These are phyloP conservation scores for Aplosporella prunicola DNA, from an alignment of 2,329 filamentous ascomycete genomes.

Conservation along the genomic window DNA sequence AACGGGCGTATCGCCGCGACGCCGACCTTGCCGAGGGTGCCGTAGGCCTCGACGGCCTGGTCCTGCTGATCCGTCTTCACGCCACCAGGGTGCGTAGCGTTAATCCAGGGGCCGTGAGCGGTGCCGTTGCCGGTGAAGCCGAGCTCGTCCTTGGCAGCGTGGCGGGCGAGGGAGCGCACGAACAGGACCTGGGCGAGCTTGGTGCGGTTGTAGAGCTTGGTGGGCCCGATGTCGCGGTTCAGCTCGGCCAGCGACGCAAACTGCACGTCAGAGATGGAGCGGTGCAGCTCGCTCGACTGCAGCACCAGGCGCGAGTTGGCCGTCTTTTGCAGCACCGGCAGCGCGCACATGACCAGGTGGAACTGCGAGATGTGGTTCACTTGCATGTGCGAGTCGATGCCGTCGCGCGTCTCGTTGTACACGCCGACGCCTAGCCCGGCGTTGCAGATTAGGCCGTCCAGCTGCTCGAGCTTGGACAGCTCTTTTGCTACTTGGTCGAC, in stretches of 20 bases:
- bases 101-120: slow-evolving; percentile 33
- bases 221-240: slow-evolving; percentile 40
- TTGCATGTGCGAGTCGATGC: slow-evolving; percentile 43
- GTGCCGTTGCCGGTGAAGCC: slow-evolving; percentile 17
- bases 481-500: slow-evolving; percentile 37
- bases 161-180: slow-evolving; percentile 32
- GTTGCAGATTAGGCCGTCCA: slow-evolving; percentile 42
- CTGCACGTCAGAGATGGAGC: slow-evolving; percentile 27
- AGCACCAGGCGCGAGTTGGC: slow-evolving; percentile 39
- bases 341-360: slow-evolving; percentile 38
- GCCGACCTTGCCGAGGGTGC: slow-evolving; percentile 36
- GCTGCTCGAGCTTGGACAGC: slow-evolving; percentile 32
- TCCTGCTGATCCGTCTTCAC: slow-evolving; percentile 40
- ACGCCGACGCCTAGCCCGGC: slow-evolving; percentile 41
- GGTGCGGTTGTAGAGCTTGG: slow-evolving; percentile 39
- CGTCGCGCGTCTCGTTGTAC: slow-evolving; percentile 42
- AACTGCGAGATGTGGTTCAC: slow-evolving; percentile 43
- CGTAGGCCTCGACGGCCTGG: slow-evolving; percentile 43
- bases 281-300: slow-evolving; percentile 43
- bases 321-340: slow-evolving; percentile 31
- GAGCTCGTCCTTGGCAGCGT: slow-evolving; percentile 30
- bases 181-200: slow-evolving; percentile 44
- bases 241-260: slow-evolving; percentile 40
- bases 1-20: slow-evolving; percentile 36
- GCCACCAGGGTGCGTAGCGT: slow-evolving; percentile 42